phyloP scores from a whole-genome alignment of 2,329 filamentous ascomycete genomes.

The Botrytis deweyae region DNA sequence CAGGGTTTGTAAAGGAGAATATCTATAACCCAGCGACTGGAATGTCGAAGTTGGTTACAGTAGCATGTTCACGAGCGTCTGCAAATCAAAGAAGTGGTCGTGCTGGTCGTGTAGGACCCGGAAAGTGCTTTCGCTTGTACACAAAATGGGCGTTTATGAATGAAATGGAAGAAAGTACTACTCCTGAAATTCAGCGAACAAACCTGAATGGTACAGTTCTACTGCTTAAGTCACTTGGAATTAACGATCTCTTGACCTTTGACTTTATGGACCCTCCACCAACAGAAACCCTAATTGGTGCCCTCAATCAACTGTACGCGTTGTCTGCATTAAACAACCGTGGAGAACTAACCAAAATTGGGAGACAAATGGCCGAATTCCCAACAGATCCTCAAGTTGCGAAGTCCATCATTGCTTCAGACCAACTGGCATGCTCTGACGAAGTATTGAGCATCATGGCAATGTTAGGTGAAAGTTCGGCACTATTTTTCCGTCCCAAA shows the following conservation, averaged over 20 bases:
- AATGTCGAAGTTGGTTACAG: slow-evolving; percentile 88
- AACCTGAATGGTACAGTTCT: slow-evolving; percentile 84
- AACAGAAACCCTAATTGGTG: slow-evolving; percentile 82
- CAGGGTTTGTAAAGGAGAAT: slow-evolving; percentile 93
- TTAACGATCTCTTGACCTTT: slow-evolving; percentile 89
- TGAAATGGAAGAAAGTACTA: slow-evolving; percentile 88
- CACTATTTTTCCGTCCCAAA: slow-evolving; percentile 91
- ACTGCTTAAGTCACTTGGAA: slow-evolving; percentile 83
- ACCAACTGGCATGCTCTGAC: slow-evolving; percentile 88
- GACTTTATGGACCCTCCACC: slow-evolving; percentile 95
- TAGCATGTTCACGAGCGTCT: slow-evolving; percentile 86
- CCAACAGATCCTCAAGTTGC: slow-evolving; percentile 90
- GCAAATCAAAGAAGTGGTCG: slow-evolving; percentile 91
- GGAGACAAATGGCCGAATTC: slow-evolving; percentile 93
- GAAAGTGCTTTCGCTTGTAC: slow-evolving; percentile 91
- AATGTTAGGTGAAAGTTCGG: slow-evolving; percentile 85
- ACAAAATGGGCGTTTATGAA: slow-evolving; percentile 94
- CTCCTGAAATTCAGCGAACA: slow-evolving; percentile 88
- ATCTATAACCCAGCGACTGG: slow-evolving; percentile 87
- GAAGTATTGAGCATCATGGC: slow-evolving; percentile 92
- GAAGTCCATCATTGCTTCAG: slow-evolving; percentile 82
- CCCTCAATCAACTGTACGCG: slow-evolving; percentile 87
- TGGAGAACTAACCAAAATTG: slow-evolving; percentile 85
- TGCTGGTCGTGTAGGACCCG: slow-evolving; percentile 86
- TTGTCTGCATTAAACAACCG: slow-evolving; percentile 85